Base-by-base conservation (phyloP, 768 basidiomycete genomes). In the Suillus subalutaceus region DNA sequence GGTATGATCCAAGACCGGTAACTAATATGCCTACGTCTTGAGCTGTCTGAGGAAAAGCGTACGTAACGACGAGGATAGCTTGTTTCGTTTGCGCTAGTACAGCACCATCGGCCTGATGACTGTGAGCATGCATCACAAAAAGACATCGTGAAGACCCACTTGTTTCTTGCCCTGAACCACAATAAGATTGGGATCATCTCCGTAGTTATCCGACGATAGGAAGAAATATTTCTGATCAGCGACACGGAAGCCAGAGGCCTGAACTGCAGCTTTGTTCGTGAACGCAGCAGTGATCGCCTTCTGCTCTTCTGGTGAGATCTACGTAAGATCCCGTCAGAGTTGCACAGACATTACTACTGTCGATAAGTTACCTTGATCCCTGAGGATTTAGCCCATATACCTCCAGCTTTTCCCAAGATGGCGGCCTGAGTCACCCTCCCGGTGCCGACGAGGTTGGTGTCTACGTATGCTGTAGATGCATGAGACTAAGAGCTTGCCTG, bases 51-150 rank as follows among this genome's bases (percentile, higher is more conserved):
- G 93, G 93, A 6, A 82, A 79, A 0, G 66, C 66, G 77, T 97
- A 98, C 73, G 90, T 89, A 6, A 87, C 86, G 26, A 97, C 88
- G 62, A 98, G 82, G 64, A 97, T 80, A n/a, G 93, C 94, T 72
- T 92, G 90, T 67, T 84, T 90, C 20, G 94, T 96, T 83, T 91
- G 92, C 57, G 92, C 88, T 66, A 95, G 72, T 38, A 85, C 71
- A 44, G 82, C 86, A 1, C 96, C 96, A 75, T 93, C 87, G 26
- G 83, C 84, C 94, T 96, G 72, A 6, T 30, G 41, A 2, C 41
- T 41, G 7, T 46, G 55, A 50, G 41, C 56, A 44, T 44, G 15
- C 10, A 23, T 44, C 1, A n/a, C 13, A 38, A 20, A 65, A 59
- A 35, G 6, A 13, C 10, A 13, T 65, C 3, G 26, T 10, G 12